phyloP scores from a whole-genome alignment of 805 yeast species.

The Ogataea pini region DNA sequence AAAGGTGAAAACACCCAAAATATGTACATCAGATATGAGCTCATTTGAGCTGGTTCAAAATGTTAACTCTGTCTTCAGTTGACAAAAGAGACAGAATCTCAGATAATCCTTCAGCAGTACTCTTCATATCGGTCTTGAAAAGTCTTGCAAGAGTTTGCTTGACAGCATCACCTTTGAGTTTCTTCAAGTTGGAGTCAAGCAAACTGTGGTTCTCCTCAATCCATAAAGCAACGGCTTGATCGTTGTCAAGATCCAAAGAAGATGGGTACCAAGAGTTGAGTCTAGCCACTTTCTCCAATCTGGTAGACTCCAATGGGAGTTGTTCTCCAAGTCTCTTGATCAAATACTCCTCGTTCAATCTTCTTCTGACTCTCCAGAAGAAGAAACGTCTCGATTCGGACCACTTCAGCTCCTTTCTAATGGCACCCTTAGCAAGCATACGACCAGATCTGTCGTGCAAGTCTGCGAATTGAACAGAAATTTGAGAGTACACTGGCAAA shows the following conservation, averaged over 20 bases:
- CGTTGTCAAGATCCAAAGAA: constrained; percentile 67
- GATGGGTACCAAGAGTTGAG: constrained; percentile 84
- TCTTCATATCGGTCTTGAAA: constrained; percentile 53
- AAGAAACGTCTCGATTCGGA: constrained; percentile 86
- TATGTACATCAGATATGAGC: constrained; percentile 6
- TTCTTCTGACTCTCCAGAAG: constrained; percentile 98
- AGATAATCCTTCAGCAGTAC: constrained; percentile 54
- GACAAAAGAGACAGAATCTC: constrained; percentile 55
- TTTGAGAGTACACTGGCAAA: constrained; percentile 87
- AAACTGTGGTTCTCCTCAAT: constrained; percentile 74
- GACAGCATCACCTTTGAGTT: constrained; percentile 64
- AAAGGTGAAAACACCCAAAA: constrained; percentile 1
- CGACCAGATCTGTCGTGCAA: constrained; percentile 97
- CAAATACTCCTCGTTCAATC: constrained; percentile 89
- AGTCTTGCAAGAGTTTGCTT: constrained; percentile 64
- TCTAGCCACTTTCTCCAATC: constrained; percentile 84
- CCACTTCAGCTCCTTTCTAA: constrained; percentile 86
- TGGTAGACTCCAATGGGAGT: constrained; percentile 46
- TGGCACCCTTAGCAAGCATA: constrained; percentile 93
- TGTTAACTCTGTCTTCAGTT: constrained; percentile 53
- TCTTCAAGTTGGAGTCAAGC: constrained; percentile 60
- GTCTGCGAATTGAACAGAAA: constrained; percentile 95
- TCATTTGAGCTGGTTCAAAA: constrained; percentile 34
- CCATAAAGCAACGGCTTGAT: constrained; percentile 79
- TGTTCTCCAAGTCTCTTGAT: constrained; percentile 70